A percentile compares a stretch with the other conserved stretches of the same genome.
phyloP scores from a whole-genome alignment of 1,284 basidiomycete genomes.

The Fomitopsis pinicola region DNA sequence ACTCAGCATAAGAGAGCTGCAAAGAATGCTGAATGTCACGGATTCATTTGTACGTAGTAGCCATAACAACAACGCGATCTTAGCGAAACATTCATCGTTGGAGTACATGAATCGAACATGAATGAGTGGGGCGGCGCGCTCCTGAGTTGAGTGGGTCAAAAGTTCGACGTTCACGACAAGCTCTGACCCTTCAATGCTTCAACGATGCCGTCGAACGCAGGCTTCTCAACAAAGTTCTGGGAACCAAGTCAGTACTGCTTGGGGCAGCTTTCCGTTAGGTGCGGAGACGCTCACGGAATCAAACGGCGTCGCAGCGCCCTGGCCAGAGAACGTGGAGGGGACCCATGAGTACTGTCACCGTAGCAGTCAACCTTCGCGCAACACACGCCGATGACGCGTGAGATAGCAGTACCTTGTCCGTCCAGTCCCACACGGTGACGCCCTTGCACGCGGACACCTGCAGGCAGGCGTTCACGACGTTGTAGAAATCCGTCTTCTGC shows the following conservation, averaged over 20 bases:
- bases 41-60: too few relatives aligned
- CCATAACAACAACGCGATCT: too few relatives aligned
- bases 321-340: slow-evolving; percentile 30
- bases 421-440: slow-evolving; percentile 48
- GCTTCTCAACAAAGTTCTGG: slow-evolving; percentile 18
- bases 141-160: too few relatives aligned
- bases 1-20: too few relatives aligned
- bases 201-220: slow-evolving; percentile 19
- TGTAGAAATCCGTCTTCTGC: slow-evolving; percentile 45
- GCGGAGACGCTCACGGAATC: slow-evolving; percentile 23
- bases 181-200: slow-evolving; percentile 10
- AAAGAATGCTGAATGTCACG: too few relatives aligned
- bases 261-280: not conserved
- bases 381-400: too few relatives aligned
- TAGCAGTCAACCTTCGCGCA: not conserved
- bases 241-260: not conserved
- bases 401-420: slow-evolving; percentile 29
- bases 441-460: slow-evolving; percentile 40
- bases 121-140: too few relatives aligned
- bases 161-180: not conserved
- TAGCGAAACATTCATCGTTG: too few relatives aligned
- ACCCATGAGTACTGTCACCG: slow-evolving; percentile 31
- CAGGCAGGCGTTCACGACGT: slow-evolving; percentile 40
- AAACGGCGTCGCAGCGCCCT: slow-evolving; percentile 33
- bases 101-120: too few relatives aligned